phyloP scores from a whole-genome alignment of 176 grass and related monocot species.

The Miscanthus lutarioriparius region DNA sequence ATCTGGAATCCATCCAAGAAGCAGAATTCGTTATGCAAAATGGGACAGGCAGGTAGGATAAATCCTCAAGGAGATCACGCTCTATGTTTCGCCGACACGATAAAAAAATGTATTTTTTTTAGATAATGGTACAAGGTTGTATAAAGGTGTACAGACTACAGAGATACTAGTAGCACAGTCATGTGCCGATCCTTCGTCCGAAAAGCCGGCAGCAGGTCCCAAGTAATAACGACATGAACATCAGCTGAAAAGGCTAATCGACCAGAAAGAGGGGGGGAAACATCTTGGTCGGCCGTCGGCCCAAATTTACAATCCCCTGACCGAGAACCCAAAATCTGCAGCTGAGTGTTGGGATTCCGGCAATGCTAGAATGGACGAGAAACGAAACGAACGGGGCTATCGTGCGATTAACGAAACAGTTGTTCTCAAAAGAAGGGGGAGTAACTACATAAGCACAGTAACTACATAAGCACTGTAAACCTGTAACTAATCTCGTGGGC shows the following conservation, averaged over 20 bases:
- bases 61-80: not conserved
- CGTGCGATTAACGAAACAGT: not conserved
- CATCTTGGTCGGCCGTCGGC: constrained; percentile 8
- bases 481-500: no score
- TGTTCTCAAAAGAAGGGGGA: not conserved
- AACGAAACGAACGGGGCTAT: not conserved
- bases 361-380: not conserved
- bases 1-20: not conserved
- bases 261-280: not conserved
- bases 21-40: not conserved
- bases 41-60: not conserved
- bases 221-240: not conserved
- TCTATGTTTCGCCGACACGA: not conserved
- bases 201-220: not conserved
- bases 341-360: not conserved
- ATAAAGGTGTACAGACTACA: not conserved
- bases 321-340: not conserved
- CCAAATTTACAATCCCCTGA: not conserved
- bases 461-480: no score
- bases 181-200: not conserved
- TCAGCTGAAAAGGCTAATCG: constrained; percentile 17
- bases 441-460: no score
- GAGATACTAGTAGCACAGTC: not conserved
- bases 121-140: no score
- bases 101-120: no score